Percentiles rank a stretch among this genome's conserved stretches.
phyloP scores from a whole-genome alignment of 164 flowering plant genomes.

The Nymphaea colorata region DNA sequence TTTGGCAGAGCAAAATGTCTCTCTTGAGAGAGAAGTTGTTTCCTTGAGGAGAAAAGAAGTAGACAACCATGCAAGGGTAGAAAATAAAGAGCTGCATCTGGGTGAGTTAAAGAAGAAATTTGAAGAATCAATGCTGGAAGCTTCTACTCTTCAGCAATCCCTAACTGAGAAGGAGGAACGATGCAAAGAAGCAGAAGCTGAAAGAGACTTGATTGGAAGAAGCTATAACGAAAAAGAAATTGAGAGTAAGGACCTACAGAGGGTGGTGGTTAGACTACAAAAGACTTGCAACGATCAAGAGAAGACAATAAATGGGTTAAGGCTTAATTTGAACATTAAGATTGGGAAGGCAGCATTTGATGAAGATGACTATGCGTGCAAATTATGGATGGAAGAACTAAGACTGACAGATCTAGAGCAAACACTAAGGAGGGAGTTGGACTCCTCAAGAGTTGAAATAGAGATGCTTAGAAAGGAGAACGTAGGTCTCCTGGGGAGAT shows the following conservation, averaged over 20 bases:
- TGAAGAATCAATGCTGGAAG: constrained; percentile 34
- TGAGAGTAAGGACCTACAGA: constrained; percentile 73
- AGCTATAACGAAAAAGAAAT: constrained; percentile 56
- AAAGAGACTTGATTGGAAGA: constrained; percentile 35
- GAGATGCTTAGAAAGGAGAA: constrained; percentile 83
- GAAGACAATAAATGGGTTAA: constrained; percentile 63
- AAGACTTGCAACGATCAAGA: constrained; percentile 82
- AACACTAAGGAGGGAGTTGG: constrained; percentile 64
- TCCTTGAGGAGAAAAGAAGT: constrained; percentile 43
- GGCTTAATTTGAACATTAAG: constrained; percentile 42
- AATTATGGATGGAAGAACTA: constrained; percentile 58
- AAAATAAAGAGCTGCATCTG: constrained; percentile 34
- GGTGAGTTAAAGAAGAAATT: constrained; percentile 30
- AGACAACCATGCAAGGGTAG: constrained; percentile 30
- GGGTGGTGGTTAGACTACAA: constrained; percentile 45
- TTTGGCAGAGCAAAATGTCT: constrained; percentile 93
- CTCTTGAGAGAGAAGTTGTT: constrained; percentile 78
- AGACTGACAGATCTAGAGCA: constrained; percentile 77
- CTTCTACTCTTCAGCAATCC: constrained; percentile 26
- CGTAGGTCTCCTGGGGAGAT: constrained; percentile 45
- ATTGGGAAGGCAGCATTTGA: constrained; percentile 27
- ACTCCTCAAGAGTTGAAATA: constrained; percentile 48
- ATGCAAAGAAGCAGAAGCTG: constrained; percentile 34
- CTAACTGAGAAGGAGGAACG: constrained; percentile 40
- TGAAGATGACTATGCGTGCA: constrained; percentile 27